Evolutionary conservation across 208 protist species (phyloP).

Genomic region (Trichomonas vaginalis): DNA sequence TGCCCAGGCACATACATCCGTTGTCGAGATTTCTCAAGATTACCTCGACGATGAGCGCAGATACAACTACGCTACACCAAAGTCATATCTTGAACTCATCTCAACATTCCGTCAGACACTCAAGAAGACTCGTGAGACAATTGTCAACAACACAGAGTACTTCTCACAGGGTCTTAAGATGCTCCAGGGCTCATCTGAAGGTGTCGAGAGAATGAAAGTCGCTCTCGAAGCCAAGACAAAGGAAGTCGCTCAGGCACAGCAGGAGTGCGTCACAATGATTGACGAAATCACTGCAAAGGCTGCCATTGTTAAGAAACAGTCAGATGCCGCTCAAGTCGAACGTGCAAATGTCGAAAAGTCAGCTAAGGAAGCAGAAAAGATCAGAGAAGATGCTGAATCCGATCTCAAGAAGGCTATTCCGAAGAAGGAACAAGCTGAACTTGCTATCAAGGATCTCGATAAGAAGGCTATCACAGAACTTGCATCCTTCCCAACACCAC

Average conservation of each 20-base stretch:
- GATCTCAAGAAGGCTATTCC: constrained; percentile 66
- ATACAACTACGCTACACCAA: constrained; percentile 94
- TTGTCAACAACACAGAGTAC: constrained; percentile 67
- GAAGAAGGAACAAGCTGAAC: constrained; percentile 69
- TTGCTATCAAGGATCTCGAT: constrained; percentile 83
- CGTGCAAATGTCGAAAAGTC: background rate
- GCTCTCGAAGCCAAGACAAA: constrained; percentile 39
- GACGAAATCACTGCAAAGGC: background rate
- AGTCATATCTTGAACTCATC: constrained; percentile 93
- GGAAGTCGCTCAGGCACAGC: constrained; percentile 33
- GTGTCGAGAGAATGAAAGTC: constrained; percentile 44
- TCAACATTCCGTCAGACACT: constrained; percentile 83
- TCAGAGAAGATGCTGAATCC: background rate
- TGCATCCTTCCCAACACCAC: constrained; percentile 80
- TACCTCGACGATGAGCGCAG: constrained; percentile 77
- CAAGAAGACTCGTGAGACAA: constrained; percentile 61
- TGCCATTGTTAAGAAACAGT: constrained; percentile 30
- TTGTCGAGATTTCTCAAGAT: constrained; percentile 68
- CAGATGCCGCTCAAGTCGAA: constrained; percentile 43
- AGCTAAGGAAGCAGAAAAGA: constrained; percentile 23
- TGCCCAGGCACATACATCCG: constrained; percentile 46
- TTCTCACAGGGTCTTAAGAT: constrained; percentile 46
- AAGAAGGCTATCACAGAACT: constrained; percentile 83
- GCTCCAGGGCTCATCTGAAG: constrained; percentile 42
- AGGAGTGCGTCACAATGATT: background rate